A percentile compares a stretch with the other conserved stretches of the same genome.
phyloP scores from a whole-genome alignment of 164 flowering plant species.

The Tinospora cordifolia region DNA sequence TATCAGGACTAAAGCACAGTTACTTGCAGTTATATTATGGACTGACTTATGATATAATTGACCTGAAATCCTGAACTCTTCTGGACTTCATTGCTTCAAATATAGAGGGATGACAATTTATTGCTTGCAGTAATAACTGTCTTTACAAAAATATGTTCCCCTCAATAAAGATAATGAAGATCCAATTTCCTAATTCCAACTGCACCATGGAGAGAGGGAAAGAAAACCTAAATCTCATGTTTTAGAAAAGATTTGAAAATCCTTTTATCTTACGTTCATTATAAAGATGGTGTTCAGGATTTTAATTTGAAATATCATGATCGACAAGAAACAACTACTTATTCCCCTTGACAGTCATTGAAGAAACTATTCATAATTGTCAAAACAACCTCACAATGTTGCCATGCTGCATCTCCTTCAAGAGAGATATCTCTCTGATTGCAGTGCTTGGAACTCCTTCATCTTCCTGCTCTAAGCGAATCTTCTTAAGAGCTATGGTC shows the following conservation, averaged over 20 bases:
- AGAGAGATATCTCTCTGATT: constrained; percentile 82
- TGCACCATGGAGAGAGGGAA: neutral
- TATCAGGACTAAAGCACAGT: neutral
- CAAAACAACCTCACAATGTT: constrained; percentile 69
- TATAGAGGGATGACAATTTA: neutral
- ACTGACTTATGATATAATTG: neutral
- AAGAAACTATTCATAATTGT: neutral
- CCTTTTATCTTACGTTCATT: neutral
- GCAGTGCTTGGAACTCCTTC: constrained; percentile 97
- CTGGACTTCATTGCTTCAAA: neutral
- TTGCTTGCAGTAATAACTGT: neutral
- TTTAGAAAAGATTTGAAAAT: no score
- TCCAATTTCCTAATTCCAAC: neutral
- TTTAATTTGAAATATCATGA: neutral
- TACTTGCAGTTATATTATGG: neutral
- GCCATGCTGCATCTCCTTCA: constrained; percentile 96
- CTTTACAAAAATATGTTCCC: neutral
- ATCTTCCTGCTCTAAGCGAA: constrained; percentile 93
- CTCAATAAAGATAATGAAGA: neutral
- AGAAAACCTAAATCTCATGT: no score
- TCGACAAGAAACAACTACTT: neutral
- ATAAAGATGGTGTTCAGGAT: neutral
- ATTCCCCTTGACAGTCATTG: neutral
- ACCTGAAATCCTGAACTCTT: neutral
- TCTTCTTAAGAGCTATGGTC: constrained; percentile 86